These are phyloP conservation scores for Trifolium repens DNA, from an alignment of 306 rosid species.

Conservation along the genomic window DNA sequence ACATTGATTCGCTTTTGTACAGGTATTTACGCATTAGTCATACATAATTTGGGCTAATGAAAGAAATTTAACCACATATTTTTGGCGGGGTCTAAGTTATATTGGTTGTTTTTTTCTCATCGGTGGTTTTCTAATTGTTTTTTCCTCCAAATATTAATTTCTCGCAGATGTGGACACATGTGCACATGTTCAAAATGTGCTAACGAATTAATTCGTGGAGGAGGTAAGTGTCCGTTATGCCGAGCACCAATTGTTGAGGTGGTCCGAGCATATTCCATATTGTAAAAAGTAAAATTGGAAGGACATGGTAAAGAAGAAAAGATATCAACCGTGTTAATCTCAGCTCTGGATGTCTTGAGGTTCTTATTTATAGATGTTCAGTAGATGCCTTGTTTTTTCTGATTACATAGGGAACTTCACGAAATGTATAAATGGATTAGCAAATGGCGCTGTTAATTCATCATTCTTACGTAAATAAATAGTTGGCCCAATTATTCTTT, in stretches of 20 bases:
- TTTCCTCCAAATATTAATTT: constrained; percentile 33
- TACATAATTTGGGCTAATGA: constrained; percentile 1
- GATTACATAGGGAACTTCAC: constrained; percentile 59
- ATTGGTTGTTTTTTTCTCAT: neutral
- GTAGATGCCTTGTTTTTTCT: constrained; percentile 77
- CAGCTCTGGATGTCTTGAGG: constrained; percentile 53
- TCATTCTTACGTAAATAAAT: constrained; percentile 89
- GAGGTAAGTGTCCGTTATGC: constrained; percentile 99
- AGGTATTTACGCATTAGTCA: constrained; percentile 62
- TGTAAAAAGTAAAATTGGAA: constrained; percentile 70
- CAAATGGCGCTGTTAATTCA: constrained; percentile 76
- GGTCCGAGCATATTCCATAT: constrained; percentile 97
- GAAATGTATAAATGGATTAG: constrained; percentile 78
- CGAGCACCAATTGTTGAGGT: constrained; percentile 98
- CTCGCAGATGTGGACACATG: constrained; percentile 99
- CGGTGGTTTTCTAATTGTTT: constrained; percentile 11
- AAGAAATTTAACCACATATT: constrained; percentile 12
- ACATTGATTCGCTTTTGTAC: constrained; percentile 95
- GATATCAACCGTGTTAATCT: constrained; percentile 48
- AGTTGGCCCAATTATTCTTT: constrained; percentile 51
- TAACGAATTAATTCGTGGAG: constrained; percentile 89
- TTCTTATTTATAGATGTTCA: constrained; percentile 55
- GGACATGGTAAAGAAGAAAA: constrained; percentile 42
- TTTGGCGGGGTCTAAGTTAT: constrained; percentile 7
- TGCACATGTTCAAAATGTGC: constrained; percentile 99